Percentiles rank a stretch among this genome's conserved stretches.
These are phyloP conservation scores for Vanderwaltozyma tropicalis DNA, from an alignment of 805 yeast genomes.

Conservation along the genomic window DNA sequence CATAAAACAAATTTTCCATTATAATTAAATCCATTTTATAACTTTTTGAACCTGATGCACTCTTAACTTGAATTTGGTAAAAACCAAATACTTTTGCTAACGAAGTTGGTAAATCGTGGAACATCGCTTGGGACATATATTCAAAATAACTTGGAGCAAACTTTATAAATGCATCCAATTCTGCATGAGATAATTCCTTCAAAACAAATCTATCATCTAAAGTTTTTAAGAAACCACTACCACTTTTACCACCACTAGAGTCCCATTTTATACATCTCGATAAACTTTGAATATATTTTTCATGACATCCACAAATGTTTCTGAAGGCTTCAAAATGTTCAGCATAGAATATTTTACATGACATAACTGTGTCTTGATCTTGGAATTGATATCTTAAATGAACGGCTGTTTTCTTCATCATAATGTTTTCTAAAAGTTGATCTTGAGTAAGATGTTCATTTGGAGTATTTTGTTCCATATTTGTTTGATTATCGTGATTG, in stretches of 20 bases:
- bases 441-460: slow-evolving; percentile 1
- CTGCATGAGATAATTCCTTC: slow-evolving; percentile 79
- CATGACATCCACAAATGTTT: slow-evolving; percentile 66
- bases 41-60: slow-evolving; percentile 52
- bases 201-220: slow-evolving; percentile 81
- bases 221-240: slow-evolving; percentile 87
- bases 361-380: slow-evolving; percentile 70
- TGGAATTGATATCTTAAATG: slow-evolving; percentile 88
- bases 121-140: slow-evolving; percentile 88
- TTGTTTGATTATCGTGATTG: no score
- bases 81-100: slow-evolving; percentile 92
- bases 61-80: slow-evolving; percentile 83
- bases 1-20: slow-evolving; percentile 91
- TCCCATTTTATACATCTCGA: slow-evolving; percentile 94
- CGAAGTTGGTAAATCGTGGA: slow-evolving; percentile 90
- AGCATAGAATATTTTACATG: slow-evolving; percentile 90
- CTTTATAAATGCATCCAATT: slow-evolving; percentile 84
- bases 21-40: slow-evolving; percentile 84
- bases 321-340: slow-evolving; percentile 96
- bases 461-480: neutral
- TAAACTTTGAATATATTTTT: slow-evolving; percentile 73
- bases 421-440: slow-evolving; percentile 45
- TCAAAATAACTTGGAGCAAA: slow-evolving; percentile 96
- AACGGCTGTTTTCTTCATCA: slow-evolving; percentile 76
- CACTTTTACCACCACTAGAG: slow-evolving; percentile 92